A percentile compares a stretch with the other conserved stretches of the same genome.
Conservation (phyloP, 108 stramenopile genomes). For the Aurantiochytrium sp. region DNA sequence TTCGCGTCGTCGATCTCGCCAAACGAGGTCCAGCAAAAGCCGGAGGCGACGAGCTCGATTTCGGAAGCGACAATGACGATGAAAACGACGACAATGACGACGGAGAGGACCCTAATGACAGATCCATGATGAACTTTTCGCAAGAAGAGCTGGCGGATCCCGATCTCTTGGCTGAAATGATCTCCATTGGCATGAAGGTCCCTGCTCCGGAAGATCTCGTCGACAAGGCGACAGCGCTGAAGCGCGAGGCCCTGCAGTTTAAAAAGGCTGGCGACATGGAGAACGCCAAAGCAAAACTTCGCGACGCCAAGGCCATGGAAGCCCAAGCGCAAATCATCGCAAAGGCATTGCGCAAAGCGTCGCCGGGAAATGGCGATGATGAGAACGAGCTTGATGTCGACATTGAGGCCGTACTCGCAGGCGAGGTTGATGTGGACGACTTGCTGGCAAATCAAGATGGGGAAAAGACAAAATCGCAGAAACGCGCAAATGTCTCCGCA, state of each 20-base stretch:
- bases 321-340: neutral
- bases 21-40: neutral
- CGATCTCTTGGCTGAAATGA: neutral
- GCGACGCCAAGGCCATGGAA: neutral
- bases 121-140: neutral
- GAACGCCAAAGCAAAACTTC: neutral
- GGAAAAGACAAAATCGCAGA: neutral
- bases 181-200: neutral
- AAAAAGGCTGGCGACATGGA: neutral
- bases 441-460: neutral
- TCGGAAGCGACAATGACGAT: neutral
- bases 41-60: too few relatives aligned
- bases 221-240: neutral
- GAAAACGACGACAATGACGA: neutral
- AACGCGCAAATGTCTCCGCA: neutral
- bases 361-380: neutral
- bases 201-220: neutral
- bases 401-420: neutral
- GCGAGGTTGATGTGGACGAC: neutral
- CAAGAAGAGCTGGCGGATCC: neutral
- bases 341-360: neutral
- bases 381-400: neutral
- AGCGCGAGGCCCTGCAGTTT: neutral
- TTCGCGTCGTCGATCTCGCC: neutral
- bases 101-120: neutral